Evolutionary conservation across 1,139 yeast genomes (phyloP).

Genomic region (Candida gigantensis): DNA sequence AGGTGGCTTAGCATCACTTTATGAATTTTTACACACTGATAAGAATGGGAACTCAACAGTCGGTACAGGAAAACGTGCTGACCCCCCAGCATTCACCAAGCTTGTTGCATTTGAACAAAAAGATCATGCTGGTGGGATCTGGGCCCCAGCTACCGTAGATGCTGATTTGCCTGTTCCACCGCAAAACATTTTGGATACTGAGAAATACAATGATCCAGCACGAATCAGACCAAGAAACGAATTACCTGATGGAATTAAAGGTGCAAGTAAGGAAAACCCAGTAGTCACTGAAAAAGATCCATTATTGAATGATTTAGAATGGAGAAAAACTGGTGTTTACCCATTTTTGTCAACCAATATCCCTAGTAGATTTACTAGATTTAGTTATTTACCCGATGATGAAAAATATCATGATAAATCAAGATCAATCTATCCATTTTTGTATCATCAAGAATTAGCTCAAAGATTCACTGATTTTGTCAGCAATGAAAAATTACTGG

Average conservation of each 20-base stretch:
- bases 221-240: slow-evolving; percentile 23
- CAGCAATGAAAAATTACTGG: slow-evolving; percentile 26
- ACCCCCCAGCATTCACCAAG: slow-evolving; percentile 23
- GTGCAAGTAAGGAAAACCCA: slow-evolving; percentile 21
- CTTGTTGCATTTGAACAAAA: slow-evolving; percentile 38
- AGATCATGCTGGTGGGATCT: slow-evolving; percentile 34
- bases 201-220: slow-evolving; percentile 27
- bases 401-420: slow-evolving; percentile 25
- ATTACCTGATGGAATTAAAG: slow-evolving; percentile 20
- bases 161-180: slow-evolving; percentile 34
- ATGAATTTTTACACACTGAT: slow-evolving; percentile 36
- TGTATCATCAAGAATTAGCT: slow-evolving; percentile 40
- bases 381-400: slow-evolving; percentile 38
- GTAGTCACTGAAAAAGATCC: slow-evolving; percentile 13
- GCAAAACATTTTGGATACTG: slow-evolving; percentile 28
- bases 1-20: slow-evolving; percentile 37
- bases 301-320: slow-evolving; percentile 25
- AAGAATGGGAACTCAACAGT: slow-evolving; percentile 32
- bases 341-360: slow-evolving; percentile 48
- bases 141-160: slow-evolving; percentile 27
- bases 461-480: slow-evolving; percentile 31
- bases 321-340: slow-evolving; percentile 46
- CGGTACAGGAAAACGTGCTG: slow-evolving; percentile 20
- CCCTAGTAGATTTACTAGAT: slow-evolving; percentile 44
- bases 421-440: slow-evolving; percentile 39